phyloP scores from a whole-genome alignment of 768 basidiomycete genomes.

The Tricholoma hemisulphureum region DNA sequence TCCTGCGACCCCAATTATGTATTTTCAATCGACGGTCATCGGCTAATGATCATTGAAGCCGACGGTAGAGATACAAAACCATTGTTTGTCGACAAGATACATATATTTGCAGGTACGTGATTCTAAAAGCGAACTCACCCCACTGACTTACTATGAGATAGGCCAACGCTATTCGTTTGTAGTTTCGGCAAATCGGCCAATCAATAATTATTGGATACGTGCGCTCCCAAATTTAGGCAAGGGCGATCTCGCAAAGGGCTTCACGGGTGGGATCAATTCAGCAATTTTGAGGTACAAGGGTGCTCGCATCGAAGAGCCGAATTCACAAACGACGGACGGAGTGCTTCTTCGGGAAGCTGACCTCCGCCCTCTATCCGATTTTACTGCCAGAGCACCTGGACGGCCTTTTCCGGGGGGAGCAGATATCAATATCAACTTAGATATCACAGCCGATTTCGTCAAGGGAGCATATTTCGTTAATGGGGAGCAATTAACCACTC shows the following conservation, averaged over 20 bases:
- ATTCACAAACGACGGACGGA: neutral
- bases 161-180: slow-evolving; percentile 47
- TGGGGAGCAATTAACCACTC: slow-evolving; percentile 27
- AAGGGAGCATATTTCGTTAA: slow-evolving; percentile 30
- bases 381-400: slow-evolving; percentile 9
- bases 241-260: slow-evolving; percentile 6
- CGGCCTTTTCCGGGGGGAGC: slow-evolving; percentile 8
- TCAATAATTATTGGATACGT: slow-evolving; percentile 34
- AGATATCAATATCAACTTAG: slow-evolving; percentile 16
- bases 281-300: slow-evolving; percentile 15
- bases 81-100: slow-evolving; percentile 26
- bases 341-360: slow-evolving; percentile 9
- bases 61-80: slow-evolving; percentile 30
- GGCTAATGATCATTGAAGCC: slow-evolving; percentile 33
- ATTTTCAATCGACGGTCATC: slow-evolving; percentile 11
- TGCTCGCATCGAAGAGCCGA: slow-evolving; percentile 9
- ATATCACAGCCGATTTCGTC: slow-evolving; percentile 12
- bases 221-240: slow-evolving; percentile 16
- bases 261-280: slow-evolving; percentile 14
- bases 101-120: slow-evolving; percentile 25
- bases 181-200: slow-evolving; percentile 27
- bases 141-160: no score
- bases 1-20: slow-evolving; percentile 40
- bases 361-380: slow-evolving; percentile 8
- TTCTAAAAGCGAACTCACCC: no score